Evolutionary conservation across 2,329 filamentous ascomycete genomes (phyloP), one percentile per base, ranked within the genome.

Genomic region (Seiridium unicorne): DNA sequence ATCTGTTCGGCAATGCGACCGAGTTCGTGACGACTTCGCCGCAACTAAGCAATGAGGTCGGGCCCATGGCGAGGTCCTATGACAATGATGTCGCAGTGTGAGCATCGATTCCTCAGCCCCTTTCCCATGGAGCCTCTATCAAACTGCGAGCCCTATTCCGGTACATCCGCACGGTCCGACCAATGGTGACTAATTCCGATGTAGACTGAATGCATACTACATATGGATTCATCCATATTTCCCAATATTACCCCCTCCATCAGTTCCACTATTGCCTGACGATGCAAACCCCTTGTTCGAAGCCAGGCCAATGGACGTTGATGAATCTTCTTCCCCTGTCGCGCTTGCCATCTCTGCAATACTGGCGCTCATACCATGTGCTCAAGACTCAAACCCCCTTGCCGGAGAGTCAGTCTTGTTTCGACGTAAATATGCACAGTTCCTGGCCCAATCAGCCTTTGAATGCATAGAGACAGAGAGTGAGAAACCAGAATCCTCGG

Each of bases 181-280:
- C n/a, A n/a, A 18, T 10, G 11, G 36, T 31, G 18, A 35, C 34
- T 58, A 36, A 63, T 32, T 9, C 32, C 32, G 36, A 11, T 59
- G 58, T 60, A 79, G 77, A 57, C 69, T 82, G 26, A 77, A 81
- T 60, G 81, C 79, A 3, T 83, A 83, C 65, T 83, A 83, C 62
- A 74, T 79, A 59, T 83, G 77, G 73, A 79, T 83, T 59, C 81
- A 83, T 61, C 76, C 79, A 0, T 83, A 76, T 60, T 77, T 83
- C 18, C 80, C 81, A 3, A 79, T 83, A 42, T 66, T 83, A 2
- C 81, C 80, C 10, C 72, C 80, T 2, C 79, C 80, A 5, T 69
- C 70, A 26, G 61, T 62, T 35, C 61, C 67, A 35, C 69, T 75
- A 10, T 62, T 70, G 38, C 61, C 64, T 8, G 76, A 74, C 60